Conservation (phyloP, 179 eudicot genomes). For the Carnegiea gigantea region DNA sequence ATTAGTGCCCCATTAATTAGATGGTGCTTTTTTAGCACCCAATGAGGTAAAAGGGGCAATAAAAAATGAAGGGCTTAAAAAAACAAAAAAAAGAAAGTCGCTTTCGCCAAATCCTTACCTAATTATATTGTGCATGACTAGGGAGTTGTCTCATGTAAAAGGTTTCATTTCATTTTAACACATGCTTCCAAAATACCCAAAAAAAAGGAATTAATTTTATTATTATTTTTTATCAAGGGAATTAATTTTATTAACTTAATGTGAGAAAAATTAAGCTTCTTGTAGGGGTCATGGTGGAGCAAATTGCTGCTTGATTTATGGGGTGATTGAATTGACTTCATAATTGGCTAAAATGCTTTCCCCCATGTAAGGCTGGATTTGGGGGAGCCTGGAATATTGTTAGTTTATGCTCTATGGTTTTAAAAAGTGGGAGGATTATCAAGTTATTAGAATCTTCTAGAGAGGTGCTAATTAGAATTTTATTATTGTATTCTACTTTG, state of each 20-base stretch:
- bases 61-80: neutral
- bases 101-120: slow-evolving; percentile 13
- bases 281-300: slow-evolving; percentile 20
- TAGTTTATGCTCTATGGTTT: neutral
- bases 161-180: neutral
- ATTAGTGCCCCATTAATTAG: slow-evolving; percentile 7
- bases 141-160: slow-evolving; percentile 6
- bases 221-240: neutral
- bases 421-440: neutral
- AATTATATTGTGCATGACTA: neutral
- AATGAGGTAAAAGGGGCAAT: neutral
- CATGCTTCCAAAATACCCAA: slow-evolving; percentile 1
- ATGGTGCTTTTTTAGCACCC: neutral
- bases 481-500: neutral
- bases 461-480: too few species aligned
- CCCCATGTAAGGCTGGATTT: neutral
- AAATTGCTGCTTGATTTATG: slow-evolving; percentile 31
- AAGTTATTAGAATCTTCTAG: neutral
- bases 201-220: too few species aligned
- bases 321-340: neutral
- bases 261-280: too few species aligned
- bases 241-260: neutral
- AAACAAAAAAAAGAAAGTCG: neutral
- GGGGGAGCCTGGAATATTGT: neutral
- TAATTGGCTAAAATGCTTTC: neutral